Evolutionary conservation across 2,329 filamentous ascomycete genomes (phyloP).

Genomic region (Bipolaris zeicola): DNA sequence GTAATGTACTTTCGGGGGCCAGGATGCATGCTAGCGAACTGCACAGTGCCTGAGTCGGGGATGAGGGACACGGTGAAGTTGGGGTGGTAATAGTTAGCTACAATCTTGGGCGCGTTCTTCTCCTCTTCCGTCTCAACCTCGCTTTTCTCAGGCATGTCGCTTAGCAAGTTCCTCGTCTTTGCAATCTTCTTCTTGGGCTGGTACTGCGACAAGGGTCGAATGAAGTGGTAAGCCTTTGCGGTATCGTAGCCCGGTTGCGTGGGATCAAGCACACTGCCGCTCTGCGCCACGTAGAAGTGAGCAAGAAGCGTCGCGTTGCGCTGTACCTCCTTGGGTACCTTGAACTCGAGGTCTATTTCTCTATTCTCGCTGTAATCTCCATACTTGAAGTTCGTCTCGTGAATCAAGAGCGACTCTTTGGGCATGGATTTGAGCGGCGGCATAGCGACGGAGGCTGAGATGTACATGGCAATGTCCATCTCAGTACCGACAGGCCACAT

Average conservation of each 20-base stretch:
- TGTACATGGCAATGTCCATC: slow-evolving; percentile 83
- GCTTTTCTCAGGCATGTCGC: slow-evolving; percentile 53
- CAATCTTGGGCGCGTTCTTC: slow-evolving; percentile 66
- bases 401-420: slow-evolving; percentile 72
- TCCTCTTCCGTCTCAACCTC: slow-evolving; percentile 58
- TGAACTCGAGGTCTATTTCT: slow-evolving; percentile 75
- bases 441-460: slow-evolving; percentile 75
- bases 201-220: slow-evolving; percentile 85
- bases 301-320: slow-evolving; percentile 93
- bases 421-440: slow-evolving; percentile 69
- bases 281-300: slow-evolving; percentile 85
- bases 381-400: slow-evolving; percentile 79
- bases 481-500: slow-evolving; percentile 83
- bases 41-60: slow-evolving; percentile 74
- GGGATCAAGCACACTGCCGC: slow-evolving; percentile 78
- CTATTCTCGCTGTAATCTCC: slow-evolving; percentile 81
- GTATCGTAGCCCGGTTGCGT: slow-evolving; percentile 72
- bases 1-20: slow-evolving; percentile 78
- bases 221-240: slow-evolving; percentile 79
- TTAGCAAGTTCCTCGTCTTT: slow-evolving; percentile 86
- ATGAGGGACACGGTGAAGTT: slow-evolving; percentile 91
- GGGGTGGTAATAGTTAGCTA: slow-evolving; percentile 90
- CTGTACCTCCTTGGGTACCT: slow-evolving; percentile 79
- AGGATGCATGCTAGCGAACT: slow-evolving; percentile 70
- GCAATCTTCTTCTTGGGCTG: slow-evolving; percentile 85